Conservation (phyloP, 345 rosid genomes). For the Ricinus communis region DNA sequence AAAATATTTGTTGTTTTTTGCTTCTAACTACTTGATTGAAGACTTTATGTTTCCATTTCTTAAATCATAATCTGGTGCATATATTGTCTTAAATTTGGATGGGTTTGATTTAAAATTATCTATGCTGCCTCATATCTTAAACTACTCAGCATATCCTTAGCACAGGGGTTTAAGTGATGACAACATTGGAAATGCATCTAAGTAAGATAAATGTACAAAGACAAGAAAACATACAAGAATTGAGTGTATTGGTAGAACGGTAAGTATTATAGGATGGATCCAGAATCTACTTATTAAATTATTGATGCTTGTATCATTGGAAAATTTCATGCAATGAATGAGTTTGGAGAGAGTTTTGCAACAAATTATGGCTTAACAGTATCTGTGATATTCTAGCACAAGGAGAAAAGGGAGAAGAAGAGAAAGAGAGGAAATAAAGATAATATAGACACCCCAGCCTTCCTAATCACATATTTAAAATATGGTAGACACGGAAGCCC, state of each 20-base stretch:
- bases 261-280: background rate
- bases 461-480: background rate
- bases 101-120: too few relatives aligned
- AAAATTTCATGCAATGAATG: background rate
- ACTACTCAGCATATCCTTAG: too few relatives aligned
- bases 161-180: background rate
- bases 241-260: background rate
- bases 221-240: background rate
- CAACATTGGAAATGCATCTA: background rate
- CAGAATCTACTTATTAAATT: background rate
- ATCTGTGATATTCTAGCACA: background rate
- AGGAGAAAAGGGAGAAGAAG: background rate
- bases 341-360: background rate
- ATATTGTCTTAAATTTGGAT: background rate
- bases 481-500: background rate
- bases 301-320: background rate
- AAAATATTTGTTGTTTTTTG: background rate
- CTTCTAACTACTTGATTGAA: background rate
- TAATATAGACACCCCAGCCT: background rate
- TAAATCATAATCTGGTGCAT: background rate
- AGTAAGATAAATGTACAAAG: background rate
- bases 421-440: background rate
- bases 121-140: too few relatives aligned
- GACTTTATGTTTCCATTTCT: background rate
- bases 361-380: background rate